phyloP scores from a whole-genome alignment of 345 rosid species.

The Tarenaya hassleriana region DNA sequence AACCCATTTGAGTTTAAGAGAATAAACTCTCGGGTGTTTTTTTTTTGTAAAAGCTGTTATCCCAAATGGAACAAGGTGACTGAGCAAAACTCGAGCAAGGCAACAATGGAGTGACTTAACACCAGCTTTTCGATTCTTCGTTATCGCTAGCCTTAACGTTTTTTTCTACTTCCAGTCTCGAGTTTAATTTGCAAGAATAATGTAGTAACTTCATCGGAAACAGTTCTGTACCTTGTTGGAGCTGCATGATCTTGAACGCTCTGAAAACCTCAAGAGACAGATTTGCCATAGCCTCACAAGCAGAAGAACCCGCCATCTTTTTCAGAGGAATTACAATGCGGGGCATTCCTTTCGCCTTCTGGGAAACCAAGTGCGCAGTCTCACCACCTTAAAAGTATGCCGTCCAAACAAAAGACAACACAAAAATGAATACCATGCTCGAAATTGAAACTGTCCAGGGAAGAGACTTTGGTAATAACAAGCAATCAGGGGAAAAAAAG shows the following conservation, averaged over 20 bases:
- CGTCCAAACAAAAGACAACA: not conserved
- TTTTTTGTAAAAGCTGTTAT: not conserved
- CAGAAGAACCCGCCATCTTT: conserved; percentile 48
- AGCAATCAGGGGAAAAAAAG: not conserved
- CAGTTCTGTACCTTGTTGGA: conserved; percentile 42
- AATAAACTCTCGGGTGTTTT: not conserved
- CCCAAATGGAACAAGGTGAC: not conserved
- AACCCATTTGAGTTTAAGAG: not conserved
- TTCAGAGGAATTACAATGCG: conserved; percentile 47
- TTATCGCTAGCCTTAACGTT: not conserved
- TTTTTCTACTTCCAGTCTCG: not conserved
- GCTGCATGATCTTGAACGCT: conserved; percentile 41
- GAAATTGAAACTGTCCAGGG: not conserved
- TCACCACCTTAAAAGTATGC: conserved; percentile 37
- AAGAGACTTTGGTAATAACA: not conserved
- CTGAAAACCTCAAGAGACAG: conserved; percentile 55
- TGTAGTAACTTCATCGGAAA: not conserved
- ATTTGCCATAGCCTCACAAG: conserved; percentile 52
- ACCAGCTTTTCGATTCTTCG: not conserved
- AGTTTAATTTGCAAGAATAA: conserved; percentile 3
- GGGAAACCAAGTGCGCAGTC: conserved; percentile 61
- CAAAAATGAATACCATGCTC: conserved; percentile 2
- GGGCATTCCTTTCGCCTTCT: conserved; percentile 93
- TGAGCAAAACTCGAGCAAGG: not conserved
- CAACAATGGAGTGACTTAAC: not conserved